phyloP scores from a whole-genome alignment of 2,329 filamentous ascomycete species.

The Penicillium sp. region DNA sequence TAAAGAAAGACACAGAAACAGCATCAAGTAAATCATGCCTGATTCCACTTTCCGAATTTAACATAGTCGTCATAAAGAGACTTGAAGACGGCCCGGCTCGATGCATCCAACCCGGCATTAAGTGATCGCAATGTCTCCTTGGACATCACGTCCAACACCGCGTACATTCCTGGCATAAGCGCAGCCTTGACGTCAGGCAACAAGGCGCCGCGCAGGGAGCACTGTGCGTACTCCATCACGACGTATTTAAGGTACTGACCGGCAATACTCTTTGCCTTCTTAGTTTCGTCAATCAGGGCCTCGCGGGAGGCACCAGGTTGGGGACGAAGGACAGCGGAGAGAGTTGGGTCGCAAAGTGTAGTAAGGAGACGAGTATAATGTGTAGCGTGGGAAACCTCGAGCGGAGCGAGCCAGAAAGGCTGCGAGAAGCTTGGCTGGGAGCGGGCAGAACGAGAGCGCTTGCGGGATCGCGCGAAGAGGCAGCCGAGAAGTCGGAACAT shows the following conservation, averaged over 20 bases:
- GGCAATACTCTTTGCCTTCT: slow-evolving; percentile 61
- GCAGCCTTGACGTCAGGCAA: slow-evolving; percentile 57
- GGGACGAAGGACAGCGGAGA: slow-evolving; percentile 55
- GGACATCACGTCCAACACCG: slow-evolving; percentile 58
- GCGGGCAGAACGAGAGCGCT: slow-evolving; percentile 33
- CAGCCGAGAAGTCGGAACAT: slow-evolving; percentile 60
- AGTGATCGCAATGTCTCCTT: slow-evolving; percentile 55
- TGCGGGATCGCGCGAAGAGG: slow-evolving; percentile 56
- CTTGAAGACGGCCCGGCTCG: slow-evolving; percentile 57
- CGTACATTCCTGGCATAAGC: slow-evolving; percentile 57
- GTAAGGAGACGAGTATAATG: slow-evolving; percentile 61
- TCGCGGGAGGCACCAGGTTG: slow-evolving; percentile 42
- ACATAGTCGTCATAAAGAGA: slow-evolving; percentile 58
- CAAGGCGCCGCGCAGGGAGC: slow-evolving; percentile 56
- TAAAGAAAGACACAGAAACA: background rate
- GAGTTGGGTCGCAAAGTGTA: slow-evolving; percentile 65
- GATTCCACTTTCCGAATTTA: slow-evolving; percentile 53
- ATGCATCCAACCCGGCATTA: slow-evolving; percentile 57
- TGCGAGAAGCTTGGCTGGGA: slow-evolving; percentile 31
- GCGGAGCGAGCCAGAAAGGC: slow-evolving; percentile 39
- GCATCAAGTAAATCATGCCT: slow-evolving; percentile 34
- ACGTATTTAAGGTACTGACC: slow-evolving; percentile 63
- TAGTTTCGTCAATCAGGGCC: slow-evolving; percentile 62
- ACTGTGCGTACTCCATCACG: slow-evolving; percentile 60
- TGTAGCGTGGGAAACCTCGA: slow-evolving; percentile 50